phyloP scores from a whole-genome alignment of 108 stramenopile genomes.

The Fistulifera pelliculosa region DNA sequence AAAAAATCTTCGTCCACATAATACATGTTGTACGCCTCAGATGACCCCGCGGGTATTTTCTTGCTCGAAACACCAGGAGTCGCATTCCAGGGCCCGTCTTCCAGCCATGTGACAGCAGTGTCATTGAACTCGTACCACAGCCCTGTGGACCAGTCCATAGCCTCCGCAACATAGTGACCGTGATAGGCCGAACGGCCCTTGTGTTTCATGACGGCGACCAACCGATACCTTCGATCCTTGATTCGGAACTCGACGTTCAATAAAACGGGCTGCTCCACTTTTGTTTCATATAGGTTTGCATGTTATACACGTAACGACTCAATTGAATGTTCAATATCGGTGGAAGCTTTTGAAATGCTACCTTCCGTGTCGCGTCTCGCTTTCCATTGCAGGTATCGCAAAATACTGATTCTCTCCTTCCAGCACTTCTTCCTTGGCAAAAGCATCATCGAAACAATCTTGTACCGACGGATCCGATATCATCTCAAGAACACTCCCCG shows the following conservation, averaged over 20 bases:
- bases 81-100: constrained; percentile 32
- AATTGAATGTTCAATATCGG: constrained; percentile 80
- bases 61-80: constrained; percentile 3
- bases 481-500: constrained; percentile 35
- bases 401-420: constrained; percentile 79
- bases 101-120: constrained; percentile 50
- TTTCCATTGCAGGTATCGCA: constrained; percentile 55
- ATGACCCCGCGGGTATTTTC: constrained; percentile 21
- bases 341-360: constrained; percentile 43
- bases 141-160: constrained; percentile 78
- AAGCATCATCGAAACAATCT: constrained; percentile 45
- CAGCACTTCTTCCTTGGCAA: constrained; percentile 48
- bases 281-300: constrained; percentile 42
- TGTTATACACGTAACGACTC: constrained; percentile 75
- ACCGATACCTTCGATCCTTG: constrained; percentile 26
- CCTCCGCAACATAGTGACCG: constrained; percentile 81
- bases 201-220: constrained; percentile 78
- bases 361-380: constrained; percentile 46
- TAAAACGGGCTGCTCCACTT: constrained; percentile 64
- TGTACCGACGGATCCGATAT: constrained; percentile 22
- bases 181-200: constrained; percentile 71
- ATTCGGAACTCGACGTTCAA: constrained; percentile 41
- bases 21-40: constrained; percentile 85
- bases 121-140: constrained; percentile 85
- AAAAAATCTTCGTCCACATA: constrained; percentile 71